These are phyloP conservation scores for Tieghemostelium lacteum DNA, from an alignment of 78 protist genomes.

Conservation along the genomic window DNA sequence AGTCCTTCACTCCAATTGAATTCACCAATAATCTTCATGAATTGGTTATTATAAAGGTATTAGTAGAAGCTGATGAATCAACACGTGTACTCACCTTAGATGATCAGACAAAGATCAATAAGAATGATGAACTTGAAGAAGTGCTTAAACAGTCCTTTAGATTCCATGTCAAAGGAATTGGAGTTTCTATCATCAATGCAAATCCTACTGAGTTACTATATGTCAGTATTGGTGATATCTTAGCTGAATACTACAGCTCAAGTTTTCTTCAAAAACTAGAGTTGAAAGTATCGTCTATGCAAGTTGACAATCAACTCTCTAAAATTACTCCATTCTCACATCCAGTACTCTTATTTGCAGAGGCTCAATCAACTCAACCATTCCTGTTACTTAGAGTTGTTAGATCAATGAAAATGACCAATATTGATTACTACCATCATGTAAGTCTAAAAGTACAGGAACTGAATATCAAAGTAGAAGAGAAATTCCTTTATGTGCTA, in stretches of 20 bases:
- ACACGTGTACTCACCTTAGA: slow-evolving; percentile 39
- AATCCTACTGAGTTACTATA: slow-evolving; percentile 72
- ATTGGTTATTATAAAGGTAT: neutral
- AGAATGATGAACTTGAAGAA: slow-evolving; percentile 46
- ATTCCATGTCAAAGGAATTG: slow-evolving; percentile 54
- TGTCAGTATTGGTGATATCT: slow-evolving; percentile 31
- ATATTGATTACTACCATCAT: slow-evolving; percentile 68
- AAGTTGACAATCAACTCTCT: slow-evolving; percentile 78
- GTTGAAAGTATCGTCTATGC: slow-evolving; percentile 35
- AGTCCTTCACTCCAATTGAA: slow-evolving; percentile 51
- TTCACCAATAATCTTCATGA: neutral
- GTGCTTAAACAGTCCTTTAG: slow-evolving; percentile 41
- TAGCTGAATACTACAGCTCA: slow-evolving; percentile 26
- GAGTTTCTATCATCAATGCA: slow-evolving; percentile 55
- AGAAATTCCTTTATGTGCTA: slow-evolving; percentile 40
- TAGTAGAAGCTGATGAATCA: slow-evolving; percentile 72
- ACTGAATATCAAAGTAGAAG: slow-evolving; percentile 49
- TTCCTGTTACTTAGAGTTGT: slow-evolving; percentile 28
- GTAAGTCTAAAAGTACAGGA: slow-evolving; percentile 49
- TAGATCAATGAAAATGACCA: slow-evolving; percentile 50
- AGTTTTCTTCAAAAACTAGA: slow-evolving; percentile 44
- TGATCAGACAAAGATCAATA: neutral
- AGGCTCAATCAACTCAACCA: neutral
- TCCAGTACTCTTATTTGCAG: slow-evolving; percentile 47
- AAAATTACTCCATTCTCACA: slow-evolving; percentile 60